Conservation (phyloP, 129 eudicot species). For the Erigeron canadensis region DNA sequence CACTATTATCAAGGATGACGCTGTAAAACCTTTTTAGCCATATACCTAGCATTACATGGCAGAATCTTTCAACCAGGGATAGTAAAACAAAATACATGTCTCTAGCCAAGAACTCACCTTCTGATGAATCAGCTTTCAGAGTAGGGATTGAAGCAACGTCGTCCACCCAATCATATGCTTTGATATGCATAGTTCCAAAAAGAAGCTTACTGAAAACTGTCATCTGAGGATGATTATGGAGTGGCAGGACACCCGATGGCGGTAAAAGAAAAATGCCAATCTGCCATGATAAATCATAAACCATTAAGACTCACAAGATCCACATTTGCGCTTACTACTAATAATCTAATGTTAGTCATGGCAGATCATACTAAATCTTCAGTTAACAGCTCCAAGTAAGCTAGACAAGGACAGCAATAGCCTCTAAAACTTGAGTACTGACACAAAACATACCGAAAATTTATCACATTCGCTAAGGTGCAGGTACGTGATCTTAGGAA, state of each 20-base stretch:
- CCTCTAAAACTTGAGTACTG: neutral
- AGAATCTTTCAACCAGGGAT: neutral
- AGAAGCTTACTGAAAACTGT: conserved; percentile 88
- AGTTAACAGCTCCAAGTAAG: neutral
- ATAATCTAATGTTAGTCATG: neutral
- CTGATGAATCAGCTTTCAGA: conserved; percentile 30
- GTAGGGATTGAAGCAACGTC: conserved; percentile 21
- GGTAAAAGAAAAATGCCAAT: conserved; percentile 93
- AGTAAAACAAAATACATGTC: neutral
- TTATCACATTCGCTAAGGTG: conserved; percentile 76
- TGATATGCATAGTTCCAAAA: conserved; percentile 84
- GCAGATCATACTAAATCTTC: too few species aligned
- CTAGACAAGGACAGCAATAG: neutral
- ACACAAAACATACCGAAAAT: conserved; percentile 65
- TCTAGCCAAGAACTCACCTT: conserved; percentile 35
- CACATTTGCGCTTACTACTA: neutral
- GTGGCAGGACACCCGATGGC: conserved; percentile 76
- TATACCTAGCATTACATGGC: too few species aligned
- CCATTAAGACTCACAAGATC: neutral
- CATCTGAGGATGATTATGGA: conserved; percentile 94
- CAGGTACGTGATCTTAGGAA: conserved; percentile 68
- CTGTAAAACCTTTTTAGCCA: too few species aligned
- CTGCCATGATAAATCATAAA: conserved; percentile 35
- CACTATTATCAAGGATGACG: too few species aligned
- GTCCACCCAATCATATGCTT: conserved; percentile 78